Evolutionary conservation across 306 rosid species (phyloP).

Genomic region (Casuarina equisetifolia): DNA sequence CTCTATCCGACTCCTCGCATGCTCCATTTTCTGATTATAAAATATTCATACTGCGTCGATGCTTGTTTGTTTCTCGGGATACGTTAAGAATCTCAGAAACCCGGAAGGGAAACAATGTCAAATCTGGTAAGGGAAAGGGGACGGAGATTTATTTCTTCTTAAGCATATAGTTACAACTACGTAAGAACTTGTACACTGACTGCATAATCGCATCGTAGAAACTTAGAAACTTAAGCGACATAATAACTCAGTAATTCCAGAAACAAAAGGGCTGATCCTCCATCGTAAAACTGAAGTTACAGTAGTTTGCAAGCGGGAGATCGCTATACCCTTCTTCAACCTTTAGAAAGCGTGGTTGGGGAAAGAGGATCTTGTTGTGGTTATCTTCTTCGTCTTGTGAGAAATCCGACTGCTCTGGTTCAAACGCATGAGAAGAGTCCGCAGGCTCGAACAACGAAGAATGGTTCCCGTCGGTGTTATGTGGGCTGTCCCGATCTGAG

Average conservation of each 20-base stretch:
- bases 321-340: conserved; percentile 55
- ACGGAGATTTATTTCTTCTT: conserved; percentile 39
- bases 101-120: neutral
- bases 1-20: too few species aligned
- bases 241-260: conserved; percentile 47
- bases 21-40: too few species aligned
- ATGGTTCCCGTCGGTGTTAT: conserved; percentile 51
- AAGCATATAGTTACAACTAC: conserved; percentile 45
- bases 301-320: conserved; percentile 45
- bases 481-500: conserved; percentile 56
- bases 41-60: too few species aligned
- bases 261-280: conserved; percentile 68
- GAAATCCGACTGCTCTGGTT: conserved; percentile 68
- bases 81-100: neutral
- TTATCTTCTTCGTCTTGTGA: conserved; percentile 76
- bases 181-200: neutral
- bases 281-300: conserved; percentile 44
- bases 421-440: conserved; percentile 59
- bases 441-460: conserved; percentile 60
- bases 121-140: too few species aligned
- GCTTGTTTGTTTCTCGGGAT: neutral
- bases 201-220: conserved; percentile 5
- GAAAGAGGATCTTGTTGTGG: conserved; percentile 43
- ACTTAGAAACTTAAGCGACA: neutral
- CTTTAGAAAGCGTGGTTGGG: conserved; percentile 45